Percentiles rank a stretch among this genome's conserved stretches.
Conservation (phyloP, 169 alveolate species). For the Miamiensis avidus region DNA sequence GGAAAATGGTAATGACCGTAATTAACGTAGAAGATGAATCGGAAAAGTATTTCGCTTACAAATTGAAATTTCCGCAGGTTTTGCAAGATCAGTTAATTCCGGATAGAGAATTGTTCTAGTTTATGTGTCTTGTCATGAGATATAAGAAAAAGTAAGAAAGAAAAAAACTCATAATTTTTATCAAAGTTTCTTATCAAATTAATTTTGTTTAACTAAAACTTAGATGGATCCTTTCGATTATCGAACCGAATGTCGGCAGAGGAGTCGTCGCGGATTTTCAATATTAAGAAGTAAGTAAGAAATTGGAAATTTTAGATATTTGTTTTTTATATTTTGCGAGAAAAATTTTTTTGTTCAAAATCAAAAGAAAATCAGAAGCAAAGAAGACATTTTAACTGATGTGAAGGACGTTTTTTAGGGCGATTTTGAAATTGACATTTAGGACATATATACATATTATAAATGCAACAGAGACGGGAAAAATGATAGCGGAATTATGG, state of each 20-base stretch:
- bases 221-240: not conserved
- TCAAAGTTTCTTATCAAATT: too few species aligned
- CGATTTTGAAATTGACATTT: not conserved
- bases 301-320: too few species aligned
- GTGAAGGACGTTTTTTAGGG: not conserved
- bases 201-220: too few species aligned
- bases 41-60: not conserved
- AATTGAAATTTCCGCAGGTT: not conserved
- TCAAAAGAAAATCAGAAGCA: not conserved
- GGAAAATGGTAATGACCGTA: not conserved
- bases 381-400: not conserved
- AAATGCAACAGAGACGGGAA: not conserved
- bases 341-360: not conserved
- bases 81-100: not conserved
- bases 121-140: not conserved
- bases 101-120: not conserved
- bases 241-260: not conserved
- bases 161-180: too few species aligned
- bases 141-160: not conserved
- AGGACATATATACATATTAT: not conserved
- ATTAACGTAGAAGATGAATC: not conserved
- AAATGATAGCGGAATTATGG: not conserved
- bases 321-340: not conserved
- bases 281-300: not conserved
- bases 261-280: not conserved